phyloP scores from a whole-genome alignment of 495 filamentous ascomycete species.

The Neurospora discreta region DNA sequence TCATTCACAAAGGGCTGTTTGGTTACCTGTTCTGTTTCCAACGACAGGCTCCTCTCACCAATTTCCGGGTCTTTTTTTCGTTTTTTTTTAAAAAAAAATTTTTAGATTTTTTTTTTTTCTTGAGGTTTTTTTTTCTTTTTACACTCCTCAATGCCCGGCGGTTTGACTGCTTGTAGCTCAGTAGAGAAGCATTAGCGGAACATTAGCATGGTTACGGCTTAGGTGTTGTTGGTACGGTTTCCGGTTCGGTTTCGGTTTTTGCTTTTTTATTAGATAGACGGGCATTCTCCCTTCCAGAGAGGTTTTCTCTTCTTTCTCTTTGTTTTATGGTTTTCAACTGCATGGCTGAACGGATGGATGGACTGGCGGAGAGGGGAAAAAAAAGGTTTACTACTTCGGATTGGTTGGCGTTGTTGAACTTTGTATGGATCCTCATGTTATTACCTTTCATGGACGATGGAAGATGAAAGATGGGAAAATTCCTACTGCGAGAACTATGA shows the following conservation, averaged over 20 bases:
- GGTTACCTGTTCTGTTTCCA: too few relatives aligned
- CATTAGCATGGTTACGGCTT: not conserved
- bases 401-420: not conserved
- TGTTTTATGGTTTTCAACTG: not conserved
- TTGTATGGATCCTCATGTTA: not conserved
- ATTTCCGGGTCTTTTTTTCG: too few relatives aligned
- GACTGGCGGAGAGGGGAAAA: not conserved
- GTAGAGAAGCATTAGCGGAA: not conserved
- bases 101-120: too few relatives aligned
- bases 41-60: too few relatives aligned
- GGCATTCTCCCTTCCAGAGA: not conserved
- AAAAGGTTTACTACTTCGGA: not conserved
- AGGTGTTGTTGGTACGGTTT: not conserved
- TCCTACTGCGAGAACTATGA: too few relatives aligned
- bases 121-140: too few relatives aligned
- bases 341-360: not conserved
- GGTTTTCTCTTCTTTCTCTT: not conserved
- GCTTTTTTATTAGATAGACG: not conserved
- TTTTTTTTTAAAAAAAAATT: too few relatives aligned
- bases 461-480: too few relatives aligned
- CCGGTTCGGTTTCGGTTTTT: not conserved
- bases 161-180: not conserved
- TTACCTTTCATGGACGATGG: not conserved
- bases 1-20: not conserved
- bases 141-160: too few relatives aligned